Evolutionary conservation across 306 rosid genomes (phyloP).

Genomic region (Lathyrus oleraceus): DNA sequence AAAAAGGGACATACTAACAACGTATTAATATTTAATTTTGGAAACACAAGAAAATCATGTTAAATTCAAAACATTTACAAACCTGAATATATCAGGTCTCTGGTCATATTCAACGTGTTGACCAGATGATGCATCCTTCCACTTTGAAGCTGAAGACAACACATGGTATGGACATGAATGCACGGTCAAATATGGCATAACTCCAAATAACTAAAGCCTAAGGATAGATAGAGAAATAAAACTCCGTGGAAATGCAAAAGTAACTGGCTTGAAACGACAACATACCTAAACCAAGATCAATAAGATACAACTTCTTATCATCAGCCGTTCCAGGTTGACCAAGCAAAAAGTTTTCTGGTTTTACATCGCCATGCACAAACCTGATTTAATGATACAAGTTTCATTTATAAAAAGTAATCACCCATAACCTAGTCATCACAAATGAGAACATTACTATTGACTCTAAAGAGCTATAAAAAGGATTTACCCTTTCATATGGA

Average conservation of each 20-base stretch:
- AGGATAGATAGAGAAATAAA: background rate
- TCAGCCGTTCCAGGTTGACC: constrained; percentile 90
- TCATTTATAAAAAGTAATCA: constrained; percentile 8
- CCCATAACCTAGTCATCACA: constrained; percentile 23
- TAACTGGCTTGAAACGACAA: constrained; percentile 19
- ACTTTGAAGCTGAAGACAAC: constrained; percentile 74
- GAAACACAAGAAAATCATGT: background rate
- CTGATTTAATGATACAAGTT: constrained; percentile 42
- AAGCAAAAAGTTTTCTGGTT: constrained; percentile 93
- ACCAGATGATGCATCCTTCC: constrained; percentile 85
- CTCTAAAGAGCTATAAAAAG: background rate
- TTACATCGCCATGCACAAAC: constrained; percentile 96
- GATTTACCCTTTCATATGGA: constrained; percentile 85
- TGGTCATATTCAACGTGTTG: constrained; percentile 93
- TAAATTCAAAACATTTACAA: constrained; percentile 24
- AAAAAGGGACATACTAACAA: constrained; percentile 28
- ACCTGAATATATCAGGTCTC: constrained; percentile 96
- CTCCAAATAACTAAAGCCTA: constrained; percentile 16
- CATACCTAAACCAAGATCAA: constrained; percentile 93
- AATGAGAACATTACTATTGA: constrained; percentile 4
- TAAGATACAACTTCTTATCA: constrained; percentile 87
- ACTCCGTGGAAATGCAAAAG: constrained; percentile 2
- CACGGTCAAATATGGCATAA: constrained; percentile 5
- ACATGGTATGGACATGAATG: constrained; percentile 25
- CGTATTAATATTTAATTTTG: constrained; percentile 4